A percentile compares a stretch with the other conserved stretches of the same genome.
These are phyloP conservation scores for Petasospora rhodanensis DNA, from an alignment of 1,139 yeast genomes.

Conservation along the genomic window DNA sequence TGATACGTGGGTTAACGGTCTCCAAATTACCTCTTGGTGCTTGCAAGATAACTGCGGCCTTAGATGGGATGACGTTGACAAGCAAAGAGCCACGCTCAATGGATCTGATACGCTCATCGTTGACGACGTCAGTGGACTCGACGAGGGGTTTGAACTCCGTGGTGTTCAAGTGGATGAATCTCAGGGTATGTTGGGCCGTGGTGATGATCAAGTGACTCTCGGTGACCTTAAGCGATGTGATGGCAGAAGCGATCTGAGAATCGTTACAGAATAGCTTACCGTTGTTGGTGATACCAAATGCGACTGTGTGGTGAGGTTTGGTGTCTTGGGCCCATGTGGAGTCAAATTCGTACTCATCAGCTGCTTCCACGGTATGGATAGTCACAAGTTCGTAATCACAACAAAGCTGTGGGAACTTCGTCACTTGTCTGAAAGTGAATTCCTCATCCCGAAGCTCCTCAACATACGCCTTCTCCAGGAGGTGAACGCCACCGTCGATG, in stretches of 20 bases:
- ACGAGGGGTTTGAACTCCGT: slow-evolving; percentile 35
- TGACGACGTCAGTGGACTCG: slow-evolving; percentile 32
- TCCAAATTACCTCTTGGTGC: slow-evolving; percentile 97
- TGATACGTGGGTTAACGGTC: slow-evolving; percentile 86
- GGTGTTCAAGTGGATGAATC: slow-evolving; percentile 69
- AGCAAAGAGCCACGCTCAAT: slow-evolving; percentile 88
- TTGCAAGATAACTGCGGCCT: slow-evolving; percentile 78
- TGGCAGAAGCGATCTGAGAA: slow-evolving; percentile 63
- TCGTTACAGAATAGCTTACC: slow-evolving; percentile 73
- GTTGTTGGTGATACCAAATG: slow-evolving; percentile 66
- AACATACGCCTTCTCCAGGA: slow-evolving; percentile 29
- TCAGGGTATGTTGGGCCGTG: slow-evolving; percentile 80
- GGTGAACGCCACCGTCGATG: slow-evolving; percentile 56
- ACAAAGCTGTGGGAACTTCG: slow-evolving; percentile 67
- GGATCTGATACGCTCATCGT: slow-evolving; percentile 80
- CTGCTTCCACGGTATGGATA: slow-evolving; percentile 24
- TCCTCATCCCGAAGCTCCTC: slow-evolving; percentile 29
- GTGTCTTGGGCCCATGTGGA: slow-evolving; percentile 26
- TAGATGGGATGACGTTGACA: slow-evolving; percentile 78
- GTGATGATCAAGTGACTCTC: slow-evolving; percentile 76
- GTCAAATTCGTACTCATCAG: slow-evolving; percentile 26
- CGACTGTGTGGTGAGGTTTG: slow-evolving; percentile 30
- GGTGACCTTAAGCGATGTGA: slow-evolving; percentile 75
- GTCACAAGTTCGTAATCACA: slow-evolving; percentile 52
- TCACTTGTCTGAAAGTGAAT: slow-evolving; percentile 30